A percentile compares a stretch with the other conserved stretches of the same genome.
Conservation (phyloP, 371 early-diverging fungal species). For the Mortierella polycephala region DNA sequence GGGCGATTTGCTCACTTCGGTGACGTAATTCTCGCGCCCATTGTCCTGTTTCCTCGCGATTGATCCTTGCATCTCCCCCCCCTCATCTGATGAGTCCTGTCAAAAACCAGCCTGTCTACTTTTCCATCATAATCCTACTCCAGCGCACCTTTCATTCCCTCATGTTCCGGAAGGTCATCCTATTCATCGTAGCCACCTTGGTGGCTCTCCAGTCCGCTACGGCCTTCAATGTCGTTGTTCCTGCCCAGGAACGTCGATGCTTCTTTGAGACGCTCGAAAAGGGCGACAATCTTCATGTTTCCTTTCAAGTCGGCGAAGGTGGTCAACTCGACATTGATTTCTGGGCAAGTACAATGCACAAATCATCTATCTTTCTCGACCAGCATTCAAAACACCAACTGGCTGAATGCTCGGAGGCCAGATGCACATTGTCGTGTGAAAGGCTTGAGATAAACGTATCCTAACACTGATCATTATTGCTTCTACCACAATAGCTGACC, state of each 20-base stretch:
- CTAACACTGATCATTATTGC: not conserved
- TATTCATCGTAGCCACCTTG: constrained; percentile 2
- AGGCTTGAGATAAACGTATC: not conserved
- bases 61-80: too few species aligned
- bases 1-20: too few species aligned
- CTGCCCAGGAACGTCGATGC: constrained; percentile 60
- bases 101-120: too few species aligned
- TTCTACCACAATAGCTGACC: constrained; percentile 55
- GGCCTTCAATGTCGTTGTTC: constrained; percentile 55
- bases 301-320: constrained; percentile 77
- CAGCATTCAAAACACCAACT: not conserved
- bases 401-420: not conserved
- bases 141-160: not conserved
- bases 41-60: too few species aligned
- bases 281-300: constrained; percentile 70
- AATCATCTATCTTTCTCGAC: too few species aligned
- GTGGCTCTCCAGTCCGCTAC: constrained; percentile 10
- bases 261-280: constrained; percentile 66
- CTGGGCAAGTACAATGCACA: constrained; percentile 59
- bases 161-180: constrained; percentile 9
- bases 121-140: too few species aligned
- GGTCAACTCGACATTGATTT: constrained; percentile 75
- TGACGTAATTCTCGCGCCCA: too few species aligned
- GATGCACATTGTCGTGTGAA: too few species aligned
- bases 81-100: too few species aligned